A percentile compares a stretch with the other conserved stretches of the same genome.
Conservation (phyloP, 257 asterid genomes). For the Osmanthus fragrans region DNA sequence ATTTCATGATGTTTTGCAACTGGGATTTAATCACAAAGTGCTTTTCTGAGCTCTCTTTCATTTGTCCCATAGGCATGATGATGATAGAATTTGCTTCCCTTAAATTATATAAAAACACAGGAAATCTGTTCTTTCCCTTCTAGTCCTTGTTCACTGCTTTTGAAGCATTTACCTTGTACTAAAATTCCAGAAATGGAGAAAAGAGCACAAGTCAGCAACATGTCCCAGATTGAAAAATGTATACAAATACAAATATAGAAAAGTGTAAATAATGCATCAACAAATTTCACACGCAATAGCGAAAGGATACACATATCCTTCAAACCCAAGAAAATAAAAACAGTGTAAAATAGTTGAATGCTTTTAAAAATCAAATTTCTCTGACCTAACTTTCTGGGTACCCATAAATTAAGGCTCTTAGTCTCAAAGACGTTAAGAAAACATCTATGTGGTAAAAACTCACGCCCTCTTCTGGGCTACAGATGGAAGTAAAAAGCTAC, state of each 20-base stretch:
- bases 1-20: slow-evolving; percentile 46
- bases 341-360: slow-evolving; percentile 24
- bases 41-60: slow-evolving; percentile 72
- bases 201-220: slow-evolving; percentile 49
- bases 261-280: slow-evolving; percentile 22
- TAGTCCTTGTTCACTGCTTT: slow-evolving; percentile 30
- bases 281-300: slow-evolving; percentile 55
- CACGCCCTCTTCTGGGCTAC: slow-evolving; percentile 25
- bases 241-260: slow-evolving; percentile 36
- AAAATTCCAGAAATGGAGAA: slow-evolving; percentile 47
- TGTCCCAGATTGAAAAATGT: slow-evolving; percentile 33
- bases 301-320: slow-evolving; percentile 10
- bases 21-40: slow-evolving; percentile 70
- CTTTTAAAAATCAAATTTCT: slow-evolving; percentile 18
- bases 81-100: slow-evolving; percentile 11
- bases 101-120: slow-evolving; percentile 5
- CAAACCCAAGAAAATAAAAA: not conserved
- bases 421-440: not conserved
- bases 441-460: slow-evolving; percentile 23
- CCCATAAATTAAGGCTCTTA: slow-evolving; percentile 30
- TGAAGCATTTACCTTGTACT: slow-evolving; percentile 55
- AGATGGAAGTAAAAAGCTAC: not conserved
- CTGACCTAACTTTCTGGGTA: slow-evolving; percentile 23
- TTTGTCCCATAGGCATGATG: slow-evolving; percentile 85
- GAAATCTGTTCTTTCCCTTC: slow-evolving; percentile 20